phyloP scores from a whole-genome alignment of 306 rosid species.

The Arachis stenosperma region DNA sequence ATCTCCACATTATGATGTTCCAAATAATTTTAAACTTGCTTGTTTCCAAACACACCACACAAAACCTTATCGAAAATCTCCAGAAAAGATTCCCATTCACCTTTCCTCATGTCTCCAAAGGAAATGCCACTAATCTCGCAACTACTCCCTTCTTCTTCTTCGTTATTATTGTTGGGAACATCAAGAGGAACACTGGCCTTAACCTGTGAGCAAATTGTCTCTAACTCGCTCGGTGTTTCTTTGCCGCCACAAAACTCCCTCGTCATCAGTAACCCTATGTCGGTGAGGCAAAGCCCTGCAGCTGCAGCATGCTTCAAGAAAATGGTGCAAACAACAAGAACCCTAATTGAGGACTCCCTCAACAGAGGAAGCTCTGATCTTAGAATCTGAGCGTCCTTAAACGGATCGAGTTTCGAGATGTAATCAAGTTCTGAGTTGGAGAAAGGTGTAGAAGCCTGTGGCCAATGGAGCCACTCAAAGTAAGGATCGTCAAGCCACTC shows the following conservation, averaged over 20 bases:
- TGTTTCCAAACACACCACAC: conserved; percentile 47
- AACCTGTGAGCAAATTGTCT: conserved; percentile 62
- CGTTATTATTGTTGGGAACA: conserved; percentile 16
- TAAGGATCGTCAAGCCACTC: conserved; percentile 97
- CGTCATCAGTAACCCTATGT: conserved; percentile 85
- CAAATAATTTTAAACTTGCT: conserved; percentile 46
- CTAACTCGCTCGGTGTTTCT: conserved; percentile 59
- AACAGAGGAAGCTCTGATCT: conserved; percentile 63
- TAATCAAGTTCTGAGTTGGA: conserved; percentile 73
- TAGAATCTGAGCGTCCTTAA: conserved; percentile 72
- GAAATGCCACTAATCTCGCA: conserved; percentile 52
- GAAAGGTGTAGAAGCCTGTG: conserved; percentile 84
- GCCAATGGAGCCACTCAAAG: conserved; percentile 98
- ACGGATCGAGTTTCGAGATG: conserved; percentile 75
- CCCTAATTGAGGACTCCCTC: conserved; percentile 74
- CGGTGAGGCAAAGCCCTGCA: conserved; percentile 73
- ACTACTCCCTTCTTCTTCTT: conserved; percentile 34
- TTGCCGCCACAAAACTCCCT: conserved; percentile 57
- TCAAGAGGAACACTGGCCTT: conserved; percentile 47
- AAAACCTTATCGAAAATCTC: conserved; percentile 61
- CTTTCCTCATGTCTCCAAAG: conserved; percentile 68
- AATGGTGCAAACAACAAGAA: conserved; percentile 79
- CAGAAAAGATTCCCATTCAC: conserved; percentile 72
- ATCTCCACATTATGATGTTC: conserved; percentile 48
- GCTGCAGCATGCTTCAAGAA: conserved; percentile 74